These are phyloP conservation scores for Alternaria solani DNA, from an alignment of 2,329 filamentous ascomycete species.

Conservation along the genomic window DNA sequence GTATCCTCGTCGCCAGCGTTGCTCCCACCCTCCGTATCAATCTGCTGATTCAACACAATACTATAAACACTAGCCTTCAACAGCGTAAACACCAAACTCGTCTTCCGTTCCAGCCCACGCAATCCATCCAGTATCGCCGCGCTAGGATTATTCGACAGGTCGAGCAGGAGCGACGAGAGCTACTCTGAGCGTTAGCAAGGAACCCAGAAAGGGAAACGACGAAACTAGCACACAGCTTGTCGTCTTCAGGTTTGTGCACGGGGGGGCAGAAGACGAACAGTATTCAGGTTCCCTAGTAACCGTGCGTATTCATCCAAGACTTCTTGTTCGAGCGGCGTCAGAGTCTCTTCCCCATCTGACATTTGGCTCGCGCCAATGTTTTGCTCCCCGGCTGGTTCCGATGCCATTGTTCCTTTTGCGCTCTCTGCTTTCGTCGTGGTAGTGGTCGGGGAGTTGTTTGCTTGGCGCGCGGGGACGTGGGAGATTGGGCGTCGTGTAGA, in stretches of 20 bases:
- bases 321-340: conserved; percentile 88
- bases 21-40: conserved; percentile 27
- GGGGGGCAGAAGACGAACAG: conserved; percentile 61
- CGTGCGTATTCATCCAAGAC: conserved; percentile 93
- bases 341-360: conserved; percentile 35
- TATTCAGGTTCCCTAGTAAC: conserved; percentile 88
- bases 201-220: background rate
- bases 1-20: background rate
- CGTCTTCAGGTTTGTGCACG: background rate
- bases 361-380: conserved; percentile 1
- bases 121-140: conserved; percentile 86
- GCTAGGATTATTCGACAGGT: conserved; percentile 68
- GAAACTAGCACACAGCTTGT: background rate
- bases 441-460: background rate
- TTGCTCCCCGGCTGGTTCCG: conserved; percentile 12
- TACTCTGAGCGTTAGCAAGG: conserved; percentile 24
- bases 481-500: too few species aligned
- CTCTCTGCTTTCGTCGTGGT: too few species aligned
- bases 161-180: conserved; percentile 68
- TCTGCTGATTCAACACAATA: conserved; percentile 96
- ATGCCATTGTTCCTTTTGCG: conserved; percentile 23
- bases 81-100: conserved; percentile 90
- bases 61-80: conserved; percentile 98
- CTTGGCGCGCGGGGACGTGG: background rate
- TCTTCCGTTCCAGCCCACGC: conserved; percentile 90